A percentile compares a stretch with the other conserved stretches of the same genome.
Conservation (phyloP, 1,284 basidiomycete species). For the Ceratobasidium sp. region DNA sequence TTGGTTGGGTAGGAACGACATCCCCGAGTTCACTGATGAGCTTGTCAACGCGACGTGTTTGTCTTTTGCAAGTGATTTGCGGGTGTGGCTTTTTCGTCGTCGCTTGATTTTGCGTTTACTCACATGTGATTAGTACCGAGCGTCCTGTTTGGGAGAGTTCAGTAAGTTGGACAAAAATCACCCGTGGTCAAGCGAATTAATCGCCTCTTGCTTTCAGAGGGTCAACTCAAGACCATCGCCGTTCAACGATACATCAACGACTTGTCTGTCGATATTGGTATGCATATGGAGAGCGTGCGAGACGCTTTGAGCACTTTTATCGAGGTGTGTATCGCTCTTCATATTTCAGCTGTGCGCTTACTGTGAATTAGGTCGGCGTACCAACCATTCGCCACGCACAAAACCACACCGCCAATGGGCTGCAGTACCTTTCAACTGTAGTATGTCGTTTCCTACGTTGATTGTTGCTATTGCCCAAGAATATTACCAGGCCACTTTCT, state of each 20-base stretch:
- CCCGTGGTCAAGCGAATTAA: neutral
- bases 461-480: neutral
- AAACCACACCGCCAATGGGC: slow-evolving; percentile 72
- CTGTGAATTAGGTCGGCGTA: slow-evolving; percentile 60
- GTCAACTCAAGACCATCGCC: slow-evolving; percentile 52
- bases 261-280: slow-evolving; percentile 69
- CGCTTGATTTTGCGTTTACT: neutral
- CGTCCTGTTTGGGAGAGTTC: slow-evolving; percentile 71
- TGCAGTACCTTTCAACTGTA: slow-evolving; percentile 75
- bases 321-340: slow-evolving; percentile 64
- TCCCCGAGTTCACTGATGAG: slow-evolving; percentile 61
- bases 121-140: slow-evolving; percentile 65
- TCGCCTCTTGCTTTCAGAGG: neutral
- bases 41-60: slow-evolving; percentile 72
- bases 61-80: slow-evolving; percentile 73
- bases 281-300: slow-evolving; percentile 73
- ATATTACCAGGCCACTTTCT: slow-evolving; percentile 66
- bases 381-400: slow-evolving; percentile 80
- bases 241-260: slow-evolving; percentile 78
- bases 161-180: slow-evolving; percentile 3
- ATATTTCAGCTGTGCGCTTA: neutral
- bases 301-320: slow-evolving; percentile 72
- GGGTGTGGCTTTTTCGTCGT: slow-evolving; percentile 48
- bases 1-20: slow-evolving; percentile 18
- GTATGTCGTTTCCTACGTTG: neutral